Evolutionary conservation across 768 basidiomycete species (phyloP).

Genomic region (Xerocomus potaroensis): DNA sequence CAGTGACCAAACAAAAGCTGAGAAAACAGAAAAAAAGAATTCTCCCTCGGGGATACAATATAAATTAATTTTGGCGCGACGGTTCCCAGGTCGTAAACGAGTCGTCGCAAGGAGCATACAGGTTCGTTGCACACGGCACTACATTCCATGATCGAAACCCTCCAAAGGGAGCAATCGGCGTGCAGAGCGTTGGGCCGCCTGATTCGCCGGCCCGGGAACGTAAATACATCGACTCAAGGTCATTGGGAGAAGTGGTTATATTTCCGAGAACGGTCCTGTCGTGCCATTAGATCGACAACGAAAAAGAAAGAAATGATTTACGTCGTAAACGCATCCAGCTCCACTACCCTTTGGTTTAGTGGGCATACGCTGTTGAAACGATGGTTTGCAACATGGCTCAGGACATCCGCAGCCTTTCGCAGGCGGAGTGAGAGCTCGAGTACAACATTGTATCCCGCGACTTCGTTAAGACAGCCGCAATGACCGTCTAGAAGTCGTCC

Average conservation of each 20-base stretch:
- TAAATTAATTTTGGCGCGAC: conserved; percentile 34
- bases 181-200: conserved; percentile 15
- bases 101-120: conserved; percentile 44
- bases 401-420: conserved; percentile 53
- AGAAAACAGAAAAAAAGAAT: too few species aligned
- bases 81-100: conserved; percentile 63
- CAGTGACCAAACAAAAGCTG: too few species aligned
- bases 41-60: too few species aligned
- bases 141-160: conserved; percentile 18
- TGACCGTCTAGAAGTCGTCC: conserved; percentile 31
- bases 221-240: conserved; percentile 11
- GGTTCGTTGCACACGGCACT: conserved; percentile 19
- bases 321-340: conserved; percentile 52
- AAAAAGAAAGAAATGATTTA: conserved; percentile 27
- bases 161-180: conserved; percentile 20
- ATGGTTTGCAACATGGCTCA: conserved; percentile 45
- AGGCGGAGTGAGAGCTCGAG: conserved; percentile 64
- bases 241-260: conserved; percentile 26
- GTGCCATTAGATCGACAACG: conserved; percentile 8
- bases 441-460: conserved; percentile 50
- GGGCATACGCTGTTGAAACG: conserved; percentile 29
- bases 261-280: conserved; percentile 42
- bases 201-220: conserved; percentile 17
- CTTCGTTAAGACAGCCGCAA: conserved; percentile 58
- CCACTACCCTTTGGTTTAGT: conserved; percentile 43